phyloP scores from a whole-genome alignment of 2,329 filamentous ascomycete species.

The Fusarium torulosum region DNA sequence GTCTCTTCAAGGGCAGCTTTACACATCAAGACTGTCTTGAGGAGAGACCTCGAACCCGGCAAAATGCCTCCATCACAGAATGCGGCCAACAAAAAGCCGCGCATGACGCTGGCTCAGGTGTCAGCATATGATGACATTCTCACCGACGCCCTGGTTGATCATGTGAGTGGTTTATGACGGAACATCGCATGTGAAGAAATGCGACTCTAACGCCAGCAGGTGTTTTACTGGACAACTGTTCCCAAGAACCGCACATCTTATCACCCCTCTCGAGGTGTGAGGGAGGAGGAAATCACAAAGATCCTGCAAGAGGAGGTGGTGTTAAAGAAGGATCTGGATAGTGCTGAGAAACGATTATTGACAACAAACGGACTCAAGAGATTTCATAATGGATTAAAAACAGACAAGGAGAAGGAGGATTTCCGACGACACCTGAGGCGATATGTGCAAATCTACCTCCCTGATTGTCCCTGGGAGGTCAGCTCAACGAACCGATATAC shows the following conservation, averaged over 20 bases:
- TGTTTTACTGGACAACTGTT: constrained; percentile 96
- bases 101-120: constrained; percentile 87
- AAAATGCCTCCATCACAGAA: constrained; percentile 55
- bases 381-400: constrained; percentile 76
- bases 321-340: constrained; percentile 76
- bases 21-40: not conserved
- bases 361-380: constrained; percentile 79
- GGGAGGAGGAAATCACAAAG: constrained; percentile 70
- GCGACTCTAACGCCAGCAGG: constrained; percentile 58
- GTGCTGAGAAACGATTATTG: constrained; percentile 79
- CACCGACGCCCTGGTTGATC: constrained; percentile 94
- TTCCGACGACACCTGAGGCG: constrained; percentile 88
- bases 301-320: constrained; percentile 76
- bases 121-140: constrained; percentile 95
- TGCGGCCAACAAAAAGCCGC: constrained; percentile 69
- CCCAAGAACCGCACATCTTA: constrained; percentile 94
- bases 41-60: constrained; percentile 2
- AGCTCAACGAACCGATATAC: constrained; percentile 93
- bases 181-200: constrained; percentile 16
- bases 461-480: constrained; percentile 95
- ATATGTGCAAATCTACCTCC: constrained; percentile 92
- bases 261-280: constrained; percentile 83
- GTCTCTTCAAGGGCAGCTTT: constrained; percentile 10
- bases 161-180: constrained; percentile 70
- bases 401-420: constrained; percentile 84